These are phyloP conservation scores for Toxicodendron radicans DNA, from an alignment of 345 rosid species.

Conservation along the genomic window DNA sequence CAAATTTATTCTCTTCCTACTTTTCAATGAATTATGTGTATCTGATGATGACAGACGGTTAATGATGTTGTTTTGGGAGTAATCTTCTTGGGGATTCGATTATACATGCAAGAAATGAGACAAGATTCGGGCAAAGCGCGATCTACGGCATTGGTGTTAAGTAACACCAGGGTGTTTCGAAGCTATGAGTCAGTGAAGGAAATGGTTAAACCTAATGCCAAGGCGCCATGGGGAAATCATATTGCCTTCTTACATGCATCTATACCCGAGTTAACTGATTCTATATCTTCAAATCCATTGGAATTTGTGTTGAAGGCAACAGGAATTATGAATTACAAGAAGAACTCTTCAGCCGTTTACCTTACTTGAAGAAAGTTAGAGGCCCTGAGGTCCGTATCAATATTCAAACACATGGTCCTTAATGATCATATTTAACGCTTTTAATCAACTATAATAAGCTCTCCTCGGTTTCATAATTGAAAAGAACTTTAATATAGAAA, in stretches of 20 bases:
- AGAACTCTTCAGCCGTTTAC: conserved; percentile 32
- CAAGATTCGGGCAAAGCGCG: conserved; percentile 10
- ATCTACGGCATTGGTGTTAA: conserved; percentile 36
- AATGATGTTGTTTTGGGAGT: conserved; percentile 43
- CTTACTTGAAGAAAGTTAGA: conserved; percentile 33
- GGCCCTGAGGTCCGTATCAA: conserved; percentile 33
- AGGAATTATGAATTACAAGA: conserved; percentile 25
- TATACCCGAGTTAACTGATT: conserved; percentile 24
- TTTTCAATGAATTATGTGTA: neutral
- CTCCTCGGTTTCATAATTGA: too few relatives aligned
- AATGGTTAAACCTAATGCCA: conserved; percentile 33
- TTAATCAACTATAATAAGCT: too few relatives aligned
- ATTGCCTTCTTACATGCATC: conserved; percentile 39
- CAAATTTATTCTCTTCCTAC: neutral
- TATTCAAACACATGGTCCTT: too few relatives aligned
- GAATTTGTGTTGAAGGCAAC: conserved; percentile 26
- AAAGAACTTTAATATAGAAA: too few relatives aligned
- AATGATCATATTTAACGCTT: too few relatives aligned
- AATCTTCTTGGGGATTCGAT: conserved; percentile 34
- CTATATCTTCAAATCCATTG: conserved; percentile 19
- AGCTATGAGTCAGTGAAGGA: conserved; percentile 38
- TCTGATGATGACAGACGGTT: conserved; percentile 29
- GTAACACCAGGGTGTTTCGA: conserved; percentile 34
- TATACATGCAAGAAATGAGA: conserved; percentile 35
- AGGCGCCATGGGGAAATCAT: conserved; percentile 45